Conservation (phyloP, 2,329 filamentous ascomycete genomes). For the Corynespora cassiicola region DNA sequence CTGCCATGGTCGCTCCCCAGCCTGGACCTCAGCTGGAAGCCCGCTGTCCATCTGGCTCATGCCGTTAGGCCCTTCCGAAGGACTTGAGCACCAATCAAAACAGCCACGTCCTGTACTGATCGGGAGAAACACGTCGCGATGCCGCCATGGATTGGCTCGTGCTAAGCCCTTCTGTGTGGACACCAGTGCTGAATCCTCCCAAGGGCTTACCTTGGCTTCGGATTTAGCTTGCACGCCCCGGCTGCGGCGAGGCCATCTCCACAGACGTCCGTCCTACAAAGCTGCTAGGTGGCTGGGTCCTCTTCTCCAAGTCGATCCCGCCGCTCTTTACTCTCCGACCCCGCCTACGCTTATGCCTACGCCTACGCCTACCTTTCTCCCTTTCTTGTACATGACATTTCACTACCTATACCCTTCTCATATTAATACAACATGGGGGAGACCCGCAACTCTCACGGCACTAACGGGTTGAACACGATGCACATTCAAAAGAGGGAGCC, state of each 20-base stretch:
- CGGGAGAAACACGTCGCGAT: conserved; percentile 6
- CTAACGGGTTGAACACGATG: conserved; percentile 28
- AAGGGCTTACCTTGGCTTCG: too few relatives aligned
- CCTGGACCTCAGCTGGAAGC: too few relatives aligned
- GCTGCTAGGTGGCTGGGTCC: too few relatives aligned
- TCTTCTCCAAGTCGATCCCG: too few relatives aligned
- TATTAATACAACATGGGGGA: conserved; percentile 20
- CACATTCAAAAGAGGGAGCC: conserved; percentile 29
- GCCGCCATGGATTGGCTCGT: conserved; percentile 6
- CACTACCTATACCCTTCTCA: not conserved
- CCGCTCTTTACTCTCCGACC: too few relatives aligned
- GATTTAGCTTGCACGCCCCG: too few relatives aligned
- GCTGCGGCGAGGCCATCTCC: too few relatives aligned
- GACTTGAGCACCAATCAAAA: conserved; percentile 15
- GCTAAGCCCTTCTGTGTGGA: conserved; percentile 12
- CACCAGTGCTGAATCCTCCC: conserved; percentile 5
- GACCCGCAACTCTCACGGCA: conserved; percentile 28
- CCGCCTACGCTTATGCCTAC: too few relatives aligned
- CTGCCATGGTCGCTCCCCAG: too few relatives aligned
- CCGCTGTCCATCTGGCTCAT: too few relatives aligned
- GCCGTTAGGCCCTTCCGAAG: too few relatives aligned
- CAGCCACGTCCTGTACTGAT: conserved; percentile 13
- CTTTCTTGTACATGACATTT: not conserved
- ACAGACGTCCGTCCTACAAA: too few relatives aligned
- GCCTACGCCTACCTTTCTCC: not conserved